Base-by-base conservation (phyloP, 768 basidiomycete species). In the Boletus speciosus region DNA sequence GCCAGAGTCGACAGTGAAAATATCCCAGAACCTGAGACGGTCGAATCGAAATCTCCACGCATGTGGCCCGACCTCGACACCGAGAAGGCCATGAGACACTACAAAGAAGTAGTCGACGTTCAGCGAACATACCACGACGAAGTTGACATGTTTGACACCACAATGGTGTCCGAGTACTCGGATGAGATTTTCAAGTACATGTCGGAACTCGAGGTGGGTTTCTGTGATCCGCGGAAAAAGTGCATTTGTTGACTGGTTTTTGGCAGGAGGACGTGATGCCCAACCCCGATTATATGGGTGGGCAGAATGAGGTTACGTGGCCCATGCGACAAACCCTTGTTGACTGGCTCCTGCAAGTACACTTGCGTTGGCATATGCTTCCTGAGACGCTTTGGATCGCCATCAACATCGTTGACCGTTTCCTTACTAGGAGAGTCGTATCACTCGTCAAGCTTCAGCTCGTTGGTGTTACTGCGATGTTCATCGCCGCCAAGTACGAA, bases 371-470 rank as follows among this genome's bases (percentile, higher is more conserved):
- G 78, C 96, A 98, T 77, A 93, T 99, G 91, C 83, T 98, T 44
- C 96, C 97, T 29, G 97, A 99, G 73, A 99, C 97, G 3, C 82
- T 98, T 16, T 99, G 97, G 97, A 98, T 98, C 64, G 92, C 96
- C 39, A 82, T 99, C 78, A 99, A 98, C 76, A 86, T 99, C 56
- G 82, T 96, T 59, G 93, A 96, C 68, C 88, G 93, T 58, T 94
- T 96, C 79, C 78, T 96, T 46, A 90, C 88, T 47, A 85, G 87
- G 65, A 86, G 93, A 32, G 85, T 91, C 52, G 93, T 96, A 16
- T 91, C 89, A 4, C 76, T 94, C 38, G 82, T 90, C 65, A 96
- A 94, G 74, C 84, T 96, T 46, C 93, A 96, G 74, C 86, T 99
- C 27, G 97, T 99, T 52, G 97, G 97, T 27, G 90, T 99, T 57